Evolutionary conservation across 345 rosid genomes (phyloP).

Genomic region (thale cress (Arabidopsis thaliana)): DNA sequence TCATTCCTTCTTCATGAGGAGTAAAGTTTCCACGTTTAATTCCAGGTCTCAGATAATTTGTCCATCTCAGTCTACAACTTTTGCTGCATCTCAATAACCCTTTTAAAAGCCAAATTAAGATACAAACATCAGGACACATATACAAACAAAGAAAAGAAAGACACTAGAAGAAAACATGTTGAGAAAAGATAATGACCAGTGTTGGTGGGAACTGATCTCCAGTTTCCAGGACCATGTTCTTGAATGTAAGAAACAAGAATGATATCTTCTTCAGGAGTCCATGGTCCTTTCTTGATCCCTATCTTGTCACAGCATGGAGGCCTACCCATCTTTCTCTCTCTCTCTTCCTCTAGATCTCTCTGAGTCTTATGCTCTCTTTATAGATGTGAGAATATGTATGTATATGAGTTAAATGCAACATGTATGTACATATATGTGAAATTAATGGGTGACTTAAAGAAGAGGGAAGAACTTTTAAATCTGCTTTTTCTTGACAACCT

Average conservation of each 20-base stretch:
- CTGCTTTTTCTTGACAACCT: slow-evolving; percentile 43
- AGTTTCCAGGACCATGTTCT: slow-evolving; percentile 95
- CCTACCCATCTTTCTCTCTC: slow-evolving; percentile 67
- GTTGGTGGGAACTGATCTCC: slow-evolving; percentile 97
- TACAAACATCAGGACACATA: slow-evolving; percentile 16
- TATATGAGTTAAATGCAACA: slow-evolving; percentile 43
- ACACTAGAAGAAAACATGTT: neutral
- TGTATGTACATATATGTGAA: slow-evolving; percentile 37
- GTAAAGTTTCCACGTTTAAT: slow-evolving; percentile 97
- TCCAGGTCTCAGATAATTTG: slow-evolving; percentile 99
- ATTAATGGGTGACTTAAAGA: slow-evolving; percentile 45
- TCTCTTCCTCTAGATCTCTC: slow-evolving; percentile 40
- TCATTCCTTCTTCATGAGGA: slow-evolving; percentile 97
- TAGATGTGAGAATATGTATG: slow-evolving; percentile 42
- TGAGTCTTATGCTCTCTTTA: slow-evolving; percentile 32
- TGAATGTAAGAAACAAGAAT: slow-evolving; percentile 91
- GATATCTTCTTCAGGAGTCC: slow-evolving; percentile 99
- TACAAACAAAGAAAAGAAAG: neutral
- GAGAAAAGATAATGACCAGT: slow-evolving; percentile 54
- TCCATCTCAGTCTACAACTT: slow-evolving; percentile 99
- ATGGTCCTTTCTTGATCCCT: slow-evolving; percentile 97
- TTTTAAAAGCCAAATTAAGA: slow-evolving; percentile 36
- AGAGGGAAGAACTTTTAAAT: slow-evolving; percentile 46
- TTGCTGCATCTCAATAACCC: slow-evolving; percentile 96
- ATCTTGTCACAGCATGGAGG: slow-evolving; percentile 93